Conservation (phyloP, 2,329 filamentous ascomycete species). For the Calonectria montana region DNA sequence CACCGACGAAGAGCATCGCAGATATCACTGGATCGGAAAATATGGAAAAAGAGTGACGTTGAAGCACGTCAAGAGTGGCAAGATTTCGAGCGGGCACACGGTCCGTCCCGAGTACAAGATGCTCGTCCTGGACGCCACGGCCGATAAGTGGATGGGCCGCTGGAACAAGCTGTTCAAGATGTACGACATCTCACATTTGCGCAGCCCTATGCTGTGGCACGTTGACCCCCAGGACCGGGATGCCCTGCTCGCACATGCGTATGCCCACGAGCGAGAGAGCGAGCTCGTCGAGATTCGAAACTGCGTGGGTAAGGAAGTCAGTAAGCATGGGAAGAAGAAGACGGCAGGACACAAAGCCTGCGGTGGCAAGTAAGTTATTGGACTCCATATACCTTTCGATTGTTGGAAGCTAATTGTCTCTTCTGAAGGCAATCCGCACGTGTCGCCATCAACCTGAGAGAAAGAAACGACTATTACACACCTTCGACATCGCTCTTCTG, state of each 20-base stretch:
- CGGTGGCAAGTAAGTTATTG: conserved; percentile 56
- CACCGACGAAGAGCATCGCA: conserved; percentile 83
- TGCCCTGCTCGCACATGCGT: conserved; percentile 76
- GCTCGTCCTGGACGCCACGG: conserved; percentile 75
- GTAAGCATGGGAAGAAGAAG: conserved; percentile 82
- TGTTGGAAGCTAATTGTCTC: background rate
- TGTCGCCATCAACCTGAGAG: conserved; percentile 72
- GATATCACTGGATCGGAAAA: conserved; percentile 82
- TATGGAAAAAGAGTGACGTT: conserved; percentile 70
- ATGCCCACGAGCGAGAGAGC: conserved; percentile 66
- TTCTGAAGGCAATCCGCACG: conserved; percentile 52
- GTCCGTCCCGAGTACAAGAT: conserved; percentile 53
- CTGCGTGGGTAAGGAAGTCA: conserved; percentile 83
- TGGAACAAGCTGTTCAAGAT: conserved; percentile 78
- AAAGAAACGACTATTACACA: conserved; percentile 76
- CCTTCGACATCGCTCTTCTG: conserved; percentile 71
- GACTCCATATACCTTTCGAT: fast-evolving
- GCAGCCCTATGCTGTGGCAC: conserved; percentile 88
- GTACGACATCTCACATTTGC: conserved; percentile 76
- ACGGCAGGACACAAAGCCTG: conserved; percentile 47
- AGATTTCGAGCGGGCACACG: conserved; percentile 32
- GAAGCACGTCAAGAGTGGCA: conserved; percentile 56
- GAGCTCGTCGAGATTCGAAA: conserved; percentile 78
- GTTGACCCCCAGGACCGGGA: conserved; percentile 81
- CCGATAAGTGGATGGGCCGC: conserved; percentile 73